phyloP scores from a whole-genome alignment of 1,139 yeast genomes.

The Blastobotrys malaysiensis region DNA sequence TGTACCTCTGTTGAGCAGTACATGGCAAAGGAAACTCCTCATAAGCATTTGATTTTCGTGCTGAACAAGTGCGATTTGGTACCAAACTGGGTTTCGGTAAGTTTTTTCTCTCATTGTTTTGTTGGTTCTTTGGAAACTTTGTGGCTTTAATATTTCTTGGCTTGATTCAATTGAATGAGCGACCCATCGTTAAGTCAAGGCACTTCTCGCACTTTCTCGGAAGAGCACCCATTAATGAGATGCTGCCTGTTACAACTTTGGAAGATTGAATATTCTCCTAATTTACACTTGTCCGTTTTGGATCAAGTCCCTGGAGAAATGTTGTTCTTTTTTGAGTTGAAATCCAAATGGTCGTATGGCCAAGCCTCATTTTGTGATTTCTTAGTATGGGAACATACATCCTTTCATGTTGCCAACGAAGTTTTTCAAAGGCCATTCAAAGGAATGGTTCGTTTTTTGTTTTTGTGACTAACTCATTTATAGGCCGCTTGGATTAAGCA shows the following conservation, averaged over 20 bases:
- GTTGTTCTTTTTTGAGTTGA: constrained; percentile 46
- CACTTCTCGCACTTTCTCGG: constrained; percentile 30
- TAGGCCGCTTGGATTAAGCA: constrained; percentile 99
- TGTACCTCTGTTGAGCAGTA: constrained; percentile 92
- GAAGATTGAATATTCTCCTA: constrained; percentile 68
- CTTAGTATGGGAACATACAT: constrained; percentile 40
- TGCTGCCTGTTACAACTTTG: constrained; percentile 92
- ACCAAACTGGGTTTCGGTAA: constrained; percentile 99
- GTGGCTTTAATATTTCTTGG: too few relatives aligned
- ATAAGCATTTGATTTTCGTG: constrained; percentile 90
- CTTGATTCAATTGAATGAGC: neutral
- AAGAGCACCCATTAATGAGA: constrained; percentile 22
- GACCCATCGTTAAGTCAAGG: constrained; percentile 42
- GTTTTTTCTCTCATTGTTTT: constrained; percentile 39
- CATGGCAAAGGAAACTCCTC: constrained; percentile 90
- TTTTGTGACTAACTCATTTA: constrained; percentile 42
- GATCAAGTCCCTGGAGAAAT: constrained; percentile 39
- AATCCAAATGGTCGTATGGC: constrained; percentile 16
- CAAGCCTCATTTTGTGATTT: constrained; percentile 23
- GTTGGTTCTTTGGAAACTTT: constrained; percentile 28
- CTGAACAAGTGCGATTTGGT: constrained; percentile 96
- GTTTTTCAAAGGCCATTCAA: constrained; percentile 11
- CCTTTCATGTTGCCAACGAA: constrained; percentile 3
- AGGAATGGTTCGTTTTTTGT: neutral
- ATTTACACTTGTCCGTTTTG: constrained; percentile 45